Conservation (phyloP, 2,329 filamentous ascomycete species). For the Plenodomus biglobosus region DNA sequence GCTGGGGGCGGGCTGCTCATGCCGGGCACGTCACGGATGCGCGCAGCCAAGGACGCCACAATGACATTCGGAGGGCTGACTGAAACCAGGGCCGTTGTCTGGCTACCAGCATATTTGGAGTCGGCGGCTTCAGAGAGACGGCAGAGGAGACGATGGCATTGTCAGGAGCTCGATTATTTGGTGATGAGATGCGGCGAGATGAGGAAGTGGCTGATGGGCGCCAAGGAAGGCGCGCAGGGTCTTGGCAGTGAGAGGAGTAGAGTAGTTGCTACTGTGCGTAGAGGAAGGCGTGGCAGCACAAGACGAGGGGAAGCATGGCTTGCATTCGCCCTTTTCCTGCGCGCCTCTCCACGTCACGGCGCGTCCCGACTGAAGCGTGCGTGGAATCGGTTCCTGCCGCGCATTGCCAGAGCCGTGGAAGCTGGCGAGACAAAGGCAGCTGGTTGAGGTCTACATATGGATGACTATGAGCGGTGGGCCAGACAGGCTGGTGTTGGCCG, state of each 20-base stretch:
- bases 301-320: neutral
- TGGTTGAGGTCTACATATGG: too few species aligned
- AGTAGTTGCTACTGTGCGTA: too few species aligned
- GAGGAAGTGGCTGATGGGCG: too few species aligned
- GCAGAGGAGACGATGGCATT: too few species aligned
- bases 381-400: neutral
- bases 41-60: neutral
- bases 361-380: neutral
- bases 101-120: too few species aligned
- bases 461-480: too few species aligned
- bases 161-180: too few species aligned
- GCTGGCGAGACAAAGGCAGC: neutral
- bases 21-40: neutral
- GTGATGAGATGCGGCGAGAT: too few species aligned
- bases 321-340: neutral
- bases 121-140: too few species aligned
- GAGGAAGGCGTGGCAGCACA: neutral
- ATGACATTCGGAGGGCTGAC: neutral
- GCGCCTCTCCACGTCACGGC: neutral
- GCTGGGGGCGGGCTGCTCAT: neutral
- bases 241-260: too few species aligned
- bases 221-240: too few species aligned
- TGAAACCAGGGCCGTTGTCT: neutral
- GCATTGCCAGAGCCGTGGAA: neutral
- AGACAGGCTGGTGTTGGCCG: too few species aligned